A percentile compares a stretch with the other conserved stretches of the same genome.
These are phyloP conservation scores for Fusarium tricinctum DNA, from an alignment of 2,329 filamentous ascomycete genomes.

Conservation along the genomic window DNA sequence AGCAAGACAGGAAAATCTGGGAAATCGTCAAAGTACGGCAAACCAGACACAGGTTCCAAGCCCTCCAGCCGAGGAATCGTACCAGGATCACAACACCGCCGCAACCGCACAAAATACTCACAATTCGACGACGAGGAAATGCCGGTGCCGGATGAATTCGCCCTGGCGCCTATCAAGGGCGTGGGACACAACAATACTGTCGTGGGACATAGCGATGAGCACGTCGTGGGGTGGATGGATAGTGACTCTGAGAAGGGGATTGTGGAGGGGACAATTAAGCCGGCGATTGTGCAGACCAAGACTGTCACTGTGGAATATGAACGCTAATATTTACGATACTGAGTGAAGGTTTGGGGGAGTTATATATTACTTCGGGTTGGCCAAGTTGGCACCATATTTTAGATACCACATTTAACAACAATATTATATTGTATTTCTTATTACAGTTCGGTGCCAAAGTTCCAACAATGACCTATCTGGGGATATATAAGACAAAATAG, in stretches of 20 bases:
- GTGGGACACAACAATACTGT: constrained; percentile 31
- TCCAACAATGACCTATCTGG: too few relatives aligned
- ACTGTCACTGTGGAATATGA: constrained; percentile 46
- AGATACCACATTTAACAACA: constrained; percentile 23
- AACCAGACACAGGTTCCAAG: constrained; percentile 32
- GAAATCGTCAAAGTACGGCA: constrained; percentile 35
- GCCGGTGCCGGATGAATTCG: constrained; percentile 12
- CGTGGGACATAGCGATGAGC: constrained; percentile 34
- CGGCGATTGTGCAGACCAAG: constrained; percentile 44
- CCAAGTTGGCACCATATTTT: background rate
- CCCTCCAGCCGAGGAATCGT: constrained; percentile 1
- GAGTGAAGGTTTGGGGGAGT: background rate
- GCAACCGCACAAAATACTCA: constrained; percentile 40
- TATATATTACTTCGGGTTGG: background rate
- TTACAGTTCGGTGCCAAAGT: too few relatives aligned
- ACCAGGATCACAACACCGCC: constrained; percentile 31
- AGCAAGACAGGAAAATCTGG: constrained; percentile 41
- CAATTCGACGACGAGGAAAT: constrained; percentile 41
- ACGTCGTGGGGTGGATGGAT: constrained; percentile 32
- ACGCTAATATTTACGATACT: constrained; percentile 1
- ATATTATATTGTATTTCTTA: constrained; percentile 12
- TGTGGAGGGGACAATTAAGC: constrained; percentile 19
- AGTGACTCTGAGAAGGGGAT: constrained; percentile 45
- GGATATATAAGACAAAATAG: too few relatives aligned
- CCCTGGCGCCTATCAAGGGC: constrained; percentile 27